These are phyloP conservation scores for Hypoxylon fragiforme DNA, from an alignment of 495 filamentous ascomycete genomes.

Conservation along the genomic window DNA sequence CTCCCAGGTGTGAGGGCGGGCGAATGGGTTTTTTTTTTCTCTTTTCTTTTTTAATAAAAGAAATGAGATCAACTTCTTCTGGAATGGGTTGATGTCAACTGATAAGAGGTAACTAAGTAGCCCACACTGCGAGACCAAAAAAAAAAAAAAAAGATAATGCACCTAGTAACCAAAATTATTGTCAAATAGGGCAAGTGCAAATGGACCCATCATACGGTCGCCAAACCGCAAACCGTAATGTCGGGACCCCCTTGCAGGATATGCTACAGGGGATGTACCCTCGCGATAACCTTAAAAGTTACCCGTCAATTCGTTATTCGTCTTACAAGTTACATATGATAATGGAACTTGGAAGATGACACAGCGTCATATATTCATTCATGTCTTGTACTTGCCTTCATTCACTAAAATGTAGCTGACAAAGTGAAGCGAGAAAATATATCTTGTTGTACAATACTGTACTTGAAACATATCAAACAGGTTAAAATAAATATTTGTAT, in stretches of 20 bases:
- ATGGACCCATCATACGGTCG: not conserved
- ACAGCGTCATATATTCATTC: too few species aligned
- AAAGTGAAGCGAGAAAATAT: not conserved
- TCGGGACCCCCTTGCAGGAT: constrained; percentile 20
- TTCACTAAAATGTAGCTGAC: not conserved
- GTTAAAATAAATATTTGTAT: not conserved
- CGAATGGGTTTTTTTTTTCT: too few species aligned
- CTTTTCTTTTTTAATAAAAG: too few species aligned
- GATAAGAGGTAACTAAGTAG: constrained; percentile 29
- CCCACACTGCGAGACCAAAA: too few species aligned
- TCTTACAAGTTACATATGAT: too few species aligned
- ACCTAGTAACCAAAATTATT: constrained; percentile 12
- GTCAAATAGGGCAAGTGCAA: constrained; percentile 26
- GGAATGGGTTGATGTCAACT: constrained; percentile 2
- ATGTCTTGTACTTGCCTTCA: too few species aligned
- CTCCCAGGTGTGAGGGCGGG: not conserved
- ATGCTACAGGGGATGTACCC: constrained; percentile 22
- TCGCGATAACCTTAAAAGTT: constrained; percentile 31
- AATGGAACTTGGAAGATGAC: too few species aligned
- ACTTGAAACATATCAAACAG: constrained; percentile 16
- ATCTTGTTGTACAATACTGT: constrained; percentile 8
- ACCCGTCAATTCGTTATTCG: too few species aligned
- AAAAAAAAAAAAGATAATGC: constrained; percentile 6
- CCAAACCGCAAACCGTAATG: constrained; percentile 8
- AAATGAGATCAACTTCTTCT: too few species aligned